Evolutionary conservation across 495 filamentous ascomycete species (phyloP).

Genomic region (Aeminium ludgeri): DNA sequence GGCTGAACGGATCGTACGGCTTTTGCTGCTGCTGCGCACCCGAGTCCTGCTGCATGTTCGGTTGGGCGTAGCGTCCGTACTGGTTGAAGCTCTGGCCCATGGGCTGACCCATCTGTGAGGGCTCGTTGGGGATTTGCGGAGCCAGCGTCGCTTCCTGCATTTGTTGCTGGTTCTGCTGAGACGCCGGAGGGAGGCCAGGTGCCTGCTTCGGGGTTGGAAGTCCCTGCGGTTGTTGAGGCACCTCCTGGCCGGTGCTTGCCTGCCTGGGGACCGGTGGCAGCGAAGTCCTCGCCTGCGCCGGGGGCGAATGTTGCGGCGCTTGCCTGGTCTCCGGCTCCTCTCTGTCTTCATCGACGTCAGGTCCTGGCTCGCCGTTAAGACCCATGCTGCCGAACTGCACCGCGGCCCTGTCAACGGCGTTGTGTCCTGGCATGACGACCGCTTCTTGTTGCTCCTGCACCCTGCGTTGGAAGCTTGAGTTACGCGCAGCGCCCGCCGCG

Average conservation of each 20-base stretch:
- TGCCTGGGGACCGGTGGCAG: constrained; percentile 53
- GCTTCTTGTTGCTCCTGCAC: constrained; percentile 90
- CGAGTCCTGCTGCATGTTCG: constrained; percentile 37
- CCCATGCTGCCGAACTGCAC: constrained; percentile 97
- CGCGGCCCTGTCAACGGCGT: constrained; percentile 80
- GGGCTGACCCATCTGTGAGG: constrained; percentile 7
- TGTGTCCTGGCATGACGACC: constrained; percentile 97
- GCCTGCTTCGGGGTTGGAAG: constrained; percentile 30
- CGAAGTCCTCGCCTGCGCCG: constrained; percentile 76
- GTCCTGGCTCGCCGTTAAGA: constrained; percentile 53
- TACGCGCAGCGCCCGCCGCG: constrained; percentile 47
- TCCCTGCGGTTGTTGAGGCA: constrained; percentile 14
- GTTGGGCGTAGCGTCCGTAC: constrained; percentile 54
- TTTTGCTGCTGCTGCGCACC: constrained; percentile 55
- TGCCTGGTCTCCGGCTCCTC: constrained; percentile 90
- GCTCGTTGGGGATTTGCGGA: constrained; percentile 7
- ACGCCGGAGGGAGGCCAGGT: constrained; percentile 27
- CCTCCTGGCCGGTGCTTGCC: constrained; percentile 13
- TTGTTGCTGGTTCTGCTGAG: constrained; percentile 27
- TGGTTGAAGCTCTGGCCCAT: constrained; percentile 34
- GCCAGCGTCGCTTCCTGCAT: constrained; percentile 19
- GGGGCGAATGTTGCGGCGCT: constrained; percentile 85
- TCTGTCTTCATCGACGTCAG: constrained; percentile 81
- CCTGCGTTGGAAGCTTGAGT: constrained; percentile 61
- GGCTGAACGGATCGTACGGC: constrained; percentile 72